Conservation (phyloP, 2,329 filamentous ascomycete species). For the Lomentospora prolificans region DNA sequence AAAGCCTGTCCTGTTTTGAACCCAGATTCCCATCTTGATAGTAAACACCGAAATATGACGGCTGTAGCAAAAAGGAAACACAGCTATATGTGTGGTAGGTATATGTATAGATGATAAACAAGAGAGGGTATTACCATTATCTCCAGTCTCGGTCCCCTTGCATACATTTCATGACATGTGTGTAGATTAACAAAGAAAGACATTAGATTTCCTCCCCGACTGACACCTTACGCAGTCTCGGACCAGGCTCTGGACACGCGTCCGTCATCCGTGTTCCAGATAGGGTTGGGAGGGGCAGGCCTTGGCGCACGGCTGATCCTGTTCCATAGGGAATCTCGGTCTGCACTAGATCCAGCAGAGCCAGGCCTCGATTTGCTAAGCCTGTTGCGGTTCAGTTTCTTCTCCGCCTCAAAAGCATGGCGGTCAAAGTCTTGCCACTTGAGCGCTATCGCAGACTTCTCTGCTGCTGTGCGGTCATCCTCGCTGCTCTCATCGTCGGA, state of each 20-base stretch:
- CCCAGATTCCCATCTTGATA: neutral
- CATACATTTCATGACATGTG: neutral
- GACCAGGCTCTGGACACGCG: conserved; percentile 7
- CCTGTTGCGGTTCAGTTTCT: conserved; percentile 1
- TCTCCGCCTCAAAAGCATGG: neutral
- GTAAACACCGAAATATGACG: neutral
- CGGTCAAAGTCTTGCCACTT: conserved; percentile 7
- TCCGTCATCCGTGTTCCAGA: conserved; percentile 6
- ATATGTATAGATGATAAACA: no score
- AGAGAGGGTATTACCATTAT: neutral
- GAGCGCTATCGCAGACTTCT: neutral
- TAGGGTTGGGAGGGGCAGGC: neutral
- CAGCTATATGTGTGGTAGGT: neutral
- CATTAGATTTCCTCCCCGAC: neutral
- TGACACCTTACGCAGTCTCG: neutral
- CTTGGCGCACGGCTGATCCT: neutral
- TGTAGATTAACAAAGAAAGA: neutral
- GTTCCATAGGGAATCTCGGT: conserved; percentile 3
- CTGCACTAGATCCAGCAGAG: neutral
- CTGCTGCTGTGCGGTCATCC: neutral
- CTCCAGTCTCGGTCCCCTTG: neutral
- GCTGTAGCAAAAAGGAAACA: neutral
- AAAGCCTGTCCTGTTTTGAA: neutral
- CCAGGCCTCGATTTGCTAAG: conserved; percentile 5
- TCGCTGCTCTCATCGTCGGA: neutral